phyloP scores from a whole-genome alignment of 73 alveolate genomes.

The Effrenium voratum region DNA sequence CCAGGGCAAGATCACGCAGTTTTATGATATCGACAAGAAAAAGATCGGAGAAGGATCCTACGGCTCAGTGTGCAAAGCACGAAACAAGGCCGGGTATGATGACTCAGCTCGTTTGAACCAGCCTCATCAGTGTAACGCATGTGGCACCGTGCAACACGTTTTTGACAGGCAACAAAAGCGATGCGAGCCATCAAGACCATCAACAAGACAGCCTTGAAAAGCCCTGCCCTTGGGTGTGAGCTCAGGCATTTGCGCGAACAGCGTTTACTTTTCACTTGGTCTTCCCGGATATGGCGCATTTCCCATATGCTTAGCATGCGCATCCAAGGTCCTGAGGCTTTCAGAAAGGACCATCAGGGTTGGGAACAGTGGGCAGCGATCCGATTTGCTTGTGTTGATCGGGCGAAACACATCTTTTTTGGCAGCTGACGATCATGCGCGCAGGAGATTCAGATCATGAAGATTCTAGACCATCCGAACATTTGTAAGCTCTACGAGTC shows the following conservation, averaged over 20 bases:
- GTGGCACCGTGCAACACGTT: no score
- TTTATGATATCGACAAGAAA: slow-evolving; percentile 85
- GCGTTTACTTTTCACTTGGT: background rate
- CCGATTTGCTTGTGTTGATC: background rate
- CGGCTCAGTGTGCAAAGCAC: slow-evolving; percentile 91
- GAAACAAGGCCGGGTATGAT: slow-evolving; percentile 40
- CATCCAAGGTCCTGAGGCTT: slow-evolving; percentile 54
- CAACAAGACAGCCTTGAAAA: slow-evolving; percentile 75
- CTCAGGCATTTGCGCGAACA: background rate
- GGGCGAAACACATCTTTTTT: no score
- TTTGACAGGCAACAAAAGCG: slow-evolving; percentile 84
- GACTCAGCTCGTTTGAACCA: background rate
- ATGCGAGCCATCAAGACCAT: slow-evolving; percentile 94
- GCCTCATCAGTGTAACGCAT: background rate
- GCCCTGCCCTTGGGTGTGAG: background rate
- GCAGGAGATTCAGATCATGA: slow-evolving; percentile 91
- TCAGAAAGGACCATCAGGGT: slow-evolving; percentile 38
- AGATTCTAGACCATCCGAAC: slow-evolving; percentile 91
- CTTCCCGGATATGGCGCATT: no score
- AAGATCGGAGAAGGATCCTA: slow-evolving; percentile 90
- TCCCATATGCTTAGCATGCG: no score
- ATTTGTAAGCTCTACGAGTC: slow-evolving; percentile 89
- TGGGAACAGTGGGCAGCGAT: background rate
- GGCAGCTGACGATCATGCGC: no score
- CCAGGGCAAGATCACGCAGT: slow-evolving; percentile 94